Percentiles rank a stretch among this genome's conserved stretches.
phyloP scores from a whole-genome alignment of 2,329 filamentous ascomycete species.

The Aspergillus candidus region DNA sequence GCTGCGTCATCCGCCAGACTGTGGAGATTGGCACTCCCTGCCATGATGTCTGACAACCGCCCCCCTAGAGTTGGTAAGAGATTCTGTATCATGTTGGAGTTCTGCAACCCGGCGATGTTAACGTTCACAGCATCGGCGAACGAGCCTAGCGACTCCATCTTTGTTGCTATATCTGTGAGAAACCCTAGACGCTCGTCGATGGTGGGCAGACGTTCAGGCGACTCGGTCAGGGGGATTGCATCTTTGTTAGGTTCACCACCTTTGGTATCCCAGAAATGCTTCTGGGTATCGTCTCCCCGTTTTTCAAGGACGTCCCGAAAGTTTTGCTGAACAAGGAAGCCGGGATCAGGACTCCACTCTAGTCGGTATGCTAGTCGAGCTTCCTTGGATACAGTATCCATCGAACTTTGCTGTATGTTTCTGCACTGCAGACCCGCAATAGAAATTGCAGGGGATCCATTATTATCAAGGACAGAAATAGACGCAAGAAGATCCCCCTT shows the following conservation, averaged over 20 bases:
- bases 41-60: slow-evolving; percentile 5
- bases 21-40: not conserved
- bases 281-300: not conserved
- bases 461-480: slow-evolving; percentile 6
- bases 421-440: slow-evolving; percentile 13
- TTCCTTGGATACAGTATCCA: not conserved
- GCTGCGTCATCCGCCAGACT: not conserved
- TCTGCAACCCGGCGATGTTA: too few relatives aligned
- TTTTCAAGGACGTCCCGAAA: not conserved
- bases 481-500: slow-evolving; percentile 10
- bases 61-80: slow-evolving; percentile 10
- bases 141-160: too few relatives aligned
- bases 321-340: slow-evolving; percentile 5
- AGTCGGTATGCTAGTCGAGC: slow-evolving; percentile 12
- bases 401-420: slow-evolving; percentile 2
- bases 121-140: too few relatives aligned
- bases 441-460: slow-evolving; percentile 3
- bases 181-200: too few relatives aligned
- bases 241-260: too few relatives aligned
- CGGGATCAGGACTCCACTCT: slow-evolving; percentile 17
- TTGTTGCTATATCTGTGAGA: too few relatives aligned
- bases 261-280: too few relatives aligned
- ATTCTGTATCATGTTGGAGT: not conserved
- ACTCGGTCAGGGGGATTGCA: too few relatives aligned
- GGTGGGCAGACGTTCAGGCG: too few relatives aligned